phyloP scores from a whole-genome alignment of 495 filamentous ascomycete genomes.

The Neurospora tetraspora region DNA sequence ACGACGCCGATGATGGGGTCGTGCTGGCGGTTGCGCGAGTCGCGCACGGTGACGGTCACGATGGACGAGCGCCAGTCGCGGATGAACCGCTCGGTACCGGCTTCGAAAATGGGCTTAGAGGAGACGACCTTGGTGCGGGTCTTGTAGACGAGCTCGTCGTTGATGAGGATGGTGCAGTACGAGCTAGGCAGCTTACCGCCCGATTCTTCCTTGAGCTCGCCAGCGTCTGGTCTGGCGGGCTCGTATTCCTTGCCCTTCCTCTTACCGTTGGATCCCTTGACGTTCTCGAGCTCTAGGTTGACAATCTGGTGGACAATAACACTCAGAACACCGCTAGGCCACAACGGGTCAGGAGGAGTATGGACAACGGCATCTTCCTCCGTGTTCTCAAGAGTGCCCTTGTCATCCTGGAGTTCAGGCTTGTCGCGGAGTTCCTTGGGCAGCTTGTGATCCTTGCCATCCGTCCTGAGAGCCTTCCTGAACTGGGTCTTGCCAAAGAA shows the following conservation, averaged over 20 bases:
- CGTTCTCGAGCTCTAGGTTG: constrained; percentile 77
- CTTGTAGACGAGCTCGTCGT: constrained; percentile 86
- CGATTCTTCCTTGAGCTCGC: constrained; percentile 74
- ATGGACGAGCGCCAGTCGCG: constrained; percentile 86
- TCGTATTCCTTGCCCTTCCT: constrained; percentile 79
- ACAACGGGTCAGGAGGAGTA: constrained; percentile 87
- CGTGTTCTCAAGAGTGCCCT: constrained; percentile 63
- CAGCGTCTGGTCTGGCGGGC: constrained; percentile 72
- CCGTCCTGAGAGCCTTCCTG: constrained; percentile 68
- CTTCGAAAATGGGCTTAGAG: constrained; percentile 92
- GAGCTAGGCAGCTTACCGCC: constrained; percentile 68
- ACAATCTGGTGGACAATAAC: constrained; percentile 91
- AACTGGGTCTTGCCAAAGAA: constrained; percentile 87
- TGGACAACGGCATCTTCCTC: constrained; percentile 77
- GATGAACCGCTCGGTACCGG: constrained; percentile 89
- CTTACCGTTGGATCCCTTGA: constrained; percentile 56
- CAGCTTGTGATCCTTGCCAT: constrained; percentile 72
- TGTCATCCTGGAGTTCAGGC: constrained; percentile 77
- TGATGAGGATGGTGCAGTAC: constrained; percentile 84
- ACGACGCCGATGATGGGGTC: constrained; percentile 91
- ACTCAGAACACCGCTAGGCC: constrained; percentile 78
- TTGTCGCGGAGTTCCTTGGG: constrained; percentile 62
- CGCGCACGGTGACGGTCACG: constrained; percentile 77
- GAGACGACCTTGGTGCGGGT: constrained; percentile 86
- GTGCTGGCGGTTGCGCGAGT: constrained; percentile 80